Evolutionary conservation across 495 filamentous ascomycete genomes (phyloP).

Genomic region (Lasiosphaeria ovina): DNA sequence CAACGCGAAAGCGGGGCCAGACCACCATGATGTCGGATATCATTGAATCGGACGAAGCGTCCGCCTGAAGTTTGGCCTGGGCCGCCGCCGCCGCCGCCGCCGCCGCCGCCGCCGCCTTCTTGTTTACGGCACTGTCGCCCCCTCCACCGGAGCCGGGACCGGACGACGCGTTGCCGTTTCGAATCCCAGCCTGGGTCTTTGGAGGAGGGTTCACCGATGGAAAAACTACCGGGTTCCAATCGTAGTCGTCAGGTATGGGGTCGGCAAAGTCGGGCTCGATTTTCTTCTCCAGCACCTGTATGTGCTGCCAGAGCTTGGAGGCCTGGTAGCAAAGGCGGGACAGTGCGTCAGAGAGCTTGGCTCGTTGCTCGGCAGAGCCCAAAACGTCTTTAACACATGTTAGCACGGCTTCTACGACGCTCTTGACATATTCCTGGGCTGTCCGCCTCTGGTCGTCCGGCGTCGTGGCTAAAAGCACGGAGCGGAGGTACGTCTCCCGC

Average conservation of each 20-base stretch:
- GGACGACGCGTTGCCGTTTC: not conserved
- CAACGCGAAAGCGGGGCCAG: conserved; percentile 21
- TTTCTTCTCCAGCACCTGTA: conserved; percentile 13
- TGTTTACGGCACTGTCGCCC: not conserved
- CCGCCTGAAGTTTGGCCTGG: not conserved
- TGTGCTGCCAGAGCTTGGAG: conserved; percentile 5
- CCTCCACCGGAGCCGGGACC: too few species aligned
- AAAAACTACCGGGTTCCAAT: not conserved
- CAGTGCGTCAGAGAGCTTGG: not conserved
- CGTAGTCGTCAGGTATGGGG: not conserved
- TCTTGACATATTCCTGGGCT: not conserved
- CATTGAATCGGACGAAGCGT: not conserved
- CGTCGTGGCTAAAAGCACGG: conserved; percentile 17
- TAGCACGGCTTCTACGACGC: not conserved
- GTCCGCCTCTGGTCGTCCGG: not conserved
- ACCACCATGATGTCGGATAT: conserved; percentile 2
- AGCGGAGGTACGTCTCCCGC: conserved; percentile 21
- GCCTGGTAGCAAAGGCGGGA: not conserved
- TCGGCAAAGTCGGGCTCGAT: conserved; percentile 9
- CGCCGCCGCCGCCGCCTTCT: not conserved
- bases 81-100: not conserved
- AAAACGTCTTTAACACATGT: not conserved
- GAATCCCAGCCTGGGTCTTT: not conserved
- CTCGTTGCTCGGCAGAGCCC: not conserved
- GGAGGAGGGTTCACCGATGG: not conserved